Conservation (phyloP, 345 rosid genomes). For the sweet orange (Citrus sinensis) region DVS_A1.0 CM039164.1:15506501-15507000, state of each 20-base stretch:
- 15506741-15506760: constrained; percentile 72
- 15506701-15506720: constrained; percentile 78
- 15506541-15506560: constrained; percentile 84
- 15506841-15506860: constrained; percentile 89
- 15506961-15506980: no score
- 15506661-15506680: constrained; percentile 86
- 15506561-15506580: constrained; percentile 84
- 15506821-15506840: constrained; percentile 70
- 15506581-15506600: constrained; percentile 83
- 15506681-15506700: constrained; percentile 95
- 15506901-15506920: constrained; percentile 28
- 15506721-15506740: constrained; percentile 89
- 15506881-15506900: constrained; percentile 93
- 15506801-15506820: constrained; percentile 81
- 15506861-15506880: constrained; percentile 87
- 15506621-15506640: constrained; percentile 83
- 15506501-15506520: not conserved
- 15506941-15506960: not conserved
- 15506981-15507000: not conserved
- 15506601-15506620: constrained; percentile 76
- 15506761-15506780: constrained; percentile 86
- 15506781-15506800: constrained; percentile 69
- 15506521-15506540: constrained; percentile 58
- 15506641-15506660: constrained; percentile 95
- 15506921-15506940: not conserved